A percentile compares a stretch with the other conserved stretches of the same genome.
These are phyloP conservation scores for Talaromyces sp. DNA, from an alignment of 2,329 filamentous ascomycete species.

Conservation along the genomic window DNA sequence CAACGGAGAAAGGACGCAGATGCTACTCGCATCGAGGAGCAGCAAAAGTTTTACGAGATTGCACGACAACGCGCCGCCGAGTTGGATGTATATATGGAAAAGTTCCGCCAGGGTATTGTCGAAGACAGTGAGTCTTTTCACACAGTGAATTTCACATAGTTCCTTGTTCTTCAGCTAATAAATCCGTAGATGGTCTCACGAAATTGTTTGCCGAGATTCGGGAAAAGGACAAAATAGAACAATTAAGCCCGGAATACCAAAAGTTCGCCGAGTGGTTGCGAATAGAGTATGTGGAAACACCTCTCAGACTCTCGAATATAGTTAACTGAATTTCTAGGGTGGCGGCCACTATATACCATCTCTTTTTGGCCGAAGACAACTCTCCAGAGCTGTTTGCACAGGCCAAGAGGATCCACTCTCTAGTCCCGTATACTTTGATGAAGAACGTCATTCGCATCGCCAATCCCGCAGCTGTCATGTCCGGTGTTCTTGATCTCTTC, in stretches of 20 bases:
- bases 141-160: background rate
- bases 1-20: constrained; percentile 75
- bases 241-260: constrained; percentile 90
- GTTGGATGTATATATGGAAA: constrained; percentile 96
- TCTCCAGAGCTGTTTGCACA: constrained; percentile 95
- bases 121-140: constrained; percentile 59
- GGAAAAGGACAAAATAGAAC: constrained; percentile 78
- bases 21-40: constrained; percentile 83
- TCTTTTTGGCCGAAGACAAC: constrained; percentile 97
- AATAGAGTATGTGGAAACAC: constrained; percentile 61
- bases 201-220: constrained; percentile 91
- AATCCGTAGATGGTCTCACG: constrained; percentile 67
- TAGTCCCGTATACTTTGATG: constrained; percentile 86
- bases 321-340: constrained; percentile 46
- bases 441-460: constrained; percentile 97
- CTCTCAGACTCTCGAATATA: background rate
- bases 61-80: constrained; percentile 85
- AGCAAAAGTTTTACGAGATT: constrained; percentile 92
- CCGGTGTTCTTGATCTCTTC: constrained; percentile 89
- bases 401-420: constrained; percentile 86
- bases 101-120: constrained; percentile 63
- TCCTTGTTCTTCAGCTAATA: constrained; percentile 22
- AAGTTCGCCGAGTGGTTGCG: constrained; percentile 98
- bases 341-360: constrained; percentile 90
- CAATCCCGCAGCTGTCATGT: constrained; percentile 96